Base-by-base conservation (phyloP, 352 stramenopile species). In the Phytophthora podocarpi region DNA sequence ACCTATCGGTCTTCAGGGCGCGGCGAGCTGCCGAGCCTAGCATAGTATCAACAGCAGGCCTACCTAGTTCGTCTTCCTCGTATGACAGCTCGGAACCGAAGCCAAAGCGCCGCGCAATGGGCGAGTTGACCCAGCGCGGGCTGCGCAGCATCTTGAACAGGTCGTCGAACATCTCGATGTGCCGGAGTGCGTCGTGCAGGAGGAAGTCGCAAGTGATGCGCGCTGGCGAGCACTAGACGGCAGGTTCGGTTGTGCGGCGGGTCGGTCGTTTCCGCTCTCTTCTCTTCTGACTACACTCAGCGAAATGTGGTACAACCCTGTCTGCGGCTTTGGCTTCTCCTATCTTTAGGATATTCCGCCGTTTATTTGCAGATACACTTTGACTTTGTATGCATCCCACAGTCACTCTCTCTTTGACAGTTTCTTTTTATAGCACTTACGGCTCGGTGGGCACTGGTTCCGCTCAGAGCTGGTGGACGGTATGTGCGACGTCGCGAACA, bases 91-190 rank as follows among this genome's bases (percentile, higher is more conserved):
- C 80, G 39, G 74, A 72, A 39, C 75, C 72, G 50, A 91, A 91
- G 47, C 85, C 85, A 39, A 93, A 76, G 39, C 79, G 74, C 13
- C 82, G 72, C 21, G 82, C 84, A 28, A 93, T 82, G 9, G 82
- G 80, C 60, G 84, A 93, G 61, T 90, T 84, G 27, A 74, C 76
- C 84, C 84, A 93, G 46, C 80, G 82, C 31, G 84, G 84, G 58
- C 85, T 93, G 64, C 82, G 82, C 70, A 93, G 86, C 58, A 91
- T 61, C 80, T 91, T 91, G 69, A 93, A 71, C 39, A 93, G 63
- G 64, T 92, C 80, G 72, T 82, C 74, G 40, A 86, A 80, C 77
- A 86, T 86, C 37, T 60, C 23, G 35, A 53, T 31, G 53, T 41
- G 13, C 56, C 9, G 28, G 5, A 20, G 13, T 55, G 37, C 50